Percentiles rank a stretch among this genome's conserved stretches.
Conservation (phyloP, 495 filamentous ascomycete species). For the Cenococcum geophilum region DNA sequence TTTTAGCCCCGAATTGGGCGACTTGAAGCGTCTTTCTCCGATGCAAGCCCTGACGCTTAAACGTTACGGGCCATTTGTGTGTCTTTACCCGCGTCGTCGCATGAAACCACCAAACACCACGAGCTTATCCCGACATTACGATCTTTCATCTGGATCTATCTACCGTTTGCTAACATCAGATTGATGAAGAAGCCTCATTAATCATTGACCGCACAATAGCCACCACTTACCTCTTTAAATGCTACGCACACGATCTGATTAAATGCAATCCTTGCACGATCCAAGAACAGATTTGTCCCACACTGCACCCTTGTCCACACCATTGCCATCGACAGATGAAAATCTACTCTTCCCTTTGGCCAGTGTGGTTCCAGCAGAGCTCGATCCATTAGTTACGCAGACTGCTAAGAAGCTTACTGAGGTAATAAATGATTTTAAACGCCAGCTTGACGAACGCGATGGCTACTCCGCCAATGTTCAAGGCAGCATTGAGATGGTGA, state of each 20-base stretch:
- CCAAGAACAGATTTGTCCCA: constrained; percentile 2
- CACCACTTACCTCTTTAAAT: not conserved
- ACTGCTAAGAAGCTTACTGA: constrained; percentile 10
- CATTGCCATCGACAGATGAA: constrained; percentile 14
- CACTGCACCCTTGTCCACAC: constrained; percentile 14
- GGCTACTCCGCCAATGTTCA: constrained; percentile 6
- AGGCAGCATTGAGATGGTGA: constrained; percentile 15
- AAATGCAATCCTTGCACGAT: not conserved
- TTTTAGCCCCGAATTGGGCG: constrained; percentile 2
- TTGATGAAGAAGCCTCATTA: not conserved
- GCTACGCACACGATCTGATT: not conserved
- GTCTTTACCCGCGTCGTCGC: not conserved
- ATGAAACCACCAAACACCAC: not conserved
- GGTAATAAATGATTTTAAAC: constrained; percentile 23
- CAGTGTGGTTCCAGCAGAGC: not conserved
- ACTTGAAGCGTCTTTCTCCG: constrained; percentile 1
- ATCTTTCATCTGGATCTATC: no score
- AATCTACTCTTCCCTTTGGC: constrained; percentile 16
- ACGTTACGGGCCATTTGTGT: not conserved
- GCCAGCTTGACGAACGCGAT: constrained; percentile 22
- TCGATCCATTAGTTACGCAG: constrained; percentile 13
- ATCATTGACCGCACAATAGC: not conserved
- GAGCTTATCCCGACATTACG: not conserved
- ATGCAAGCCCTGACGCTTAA: not conserved
- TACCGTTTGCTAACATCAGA: not conserved